Evolutionary conservation across 139 green algal genomes (phyloP).

Genomic region (Klebsormidium nitens): DNA sequence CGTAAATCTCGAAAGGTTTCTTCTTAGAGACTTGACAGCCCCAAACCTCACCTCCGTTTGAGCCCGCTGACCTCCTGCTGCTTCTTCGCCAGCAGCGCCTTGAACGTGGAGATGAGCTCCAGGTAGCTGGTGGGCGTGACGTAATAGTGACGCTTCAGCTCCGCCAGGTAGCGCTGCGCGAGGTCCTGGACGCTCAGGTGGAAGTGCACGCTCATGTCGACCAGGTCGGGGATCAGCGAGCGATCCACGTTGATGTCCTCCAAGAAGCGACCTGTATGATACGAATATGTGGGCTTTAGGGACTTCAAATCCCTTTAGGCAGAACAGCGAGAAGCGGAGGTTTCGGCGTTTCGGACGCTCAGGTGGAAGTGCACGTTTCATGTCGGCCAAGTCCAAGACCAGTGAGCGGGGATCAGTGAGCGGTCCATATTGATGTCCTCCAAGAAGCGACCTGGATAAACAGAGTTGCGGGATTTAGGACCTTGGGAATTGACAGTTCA

Average conservation of each 20-base stretch:
- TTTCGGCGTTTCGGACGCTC: slow-evolving; percentile 40
- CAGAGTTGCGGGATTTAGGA: too few species aligned
- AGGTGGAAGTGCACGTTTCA: slow-evolving; percentile 69
- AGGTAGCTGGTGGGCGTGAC: slow-evolving; percentile 59
- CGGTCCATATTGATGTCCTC: slow-evolving; percentile 20
- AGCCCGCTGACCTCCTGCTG: slow-evolving; percentile 22
- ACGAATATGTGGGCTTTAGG: too few species aligned
- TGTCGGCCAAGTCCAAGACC: slow-evolving; percentile 52
- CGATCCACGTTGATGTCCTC: slow-evolving; percentile 21
- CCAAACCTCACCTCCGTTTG: slow-evolving; percentile 8
- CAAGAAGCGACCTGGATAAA: slow-evolving; percentile 5
- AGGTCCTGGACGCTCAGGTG: slow-evolving; percentile 53
- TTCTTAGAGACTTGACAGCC: too few species aligned
- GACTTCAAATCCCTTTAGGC: too few species aligned
- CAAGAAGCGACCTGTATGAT: slow-evolving; percentile 5
- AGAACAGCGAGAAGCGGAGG: too few species aligned
- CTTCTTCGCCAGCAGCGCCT: slow-evolving; percentile 39
- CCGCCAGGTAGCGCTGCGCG: slow-evolving; percentile 24
- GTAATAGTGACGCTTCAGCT: slow-evolving; percentile 55
- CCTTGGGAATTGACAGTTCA: too few species aligned
- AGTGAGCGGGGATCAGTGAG: slow-evolving; percentile 9
- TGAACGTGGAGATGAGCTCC: slow-evolving; percentile 60
- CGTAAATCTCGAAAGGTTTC: too few species aligned
- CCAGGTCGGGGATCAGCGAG: slow-evolving; percentile 33
- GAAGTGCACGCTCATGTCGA: slow-evolving; percentile 64